Evolutionary conservation across 208 protist species (phyloP).

Genomic region (Naegleria lovaniensis): DNA sequence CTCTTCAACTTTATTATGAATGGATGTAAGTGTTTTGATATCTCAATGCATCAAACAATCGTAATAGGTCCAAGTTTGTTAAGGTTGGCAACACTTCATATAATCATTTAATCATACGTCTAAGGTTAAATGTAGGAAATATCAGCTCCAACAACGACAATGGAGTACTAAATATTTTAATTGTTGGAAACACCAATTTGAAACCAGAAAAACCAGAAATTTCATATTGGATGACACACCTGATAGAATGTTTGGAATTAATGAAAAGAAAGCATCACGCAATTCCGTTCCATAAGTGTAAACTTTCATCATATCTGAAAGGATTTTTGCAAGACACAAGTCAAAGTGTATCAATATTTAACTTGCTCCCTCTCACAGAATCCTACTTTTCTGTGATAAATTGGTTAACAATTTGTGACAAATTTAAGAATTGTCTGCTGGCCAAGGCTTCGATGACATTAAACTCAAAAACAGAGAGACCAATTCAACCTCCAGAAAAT

Average conservation of each 20-base stretch:
- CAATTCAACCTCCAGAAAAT: not conserved
- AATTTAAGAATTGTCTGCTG: not conserved
- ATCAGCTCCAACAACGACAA: no score
- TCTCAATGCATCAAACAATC: no score
- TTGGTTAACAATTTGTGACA: not conserved
- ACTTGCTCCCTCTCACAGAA: not conserved
- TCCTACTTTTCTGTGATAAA: not conserved
- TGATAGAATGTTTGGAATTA: no score
- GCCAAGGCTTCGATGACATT: no score
- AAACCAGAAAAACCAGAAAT: no score
- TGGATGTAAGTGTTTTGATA: no score
- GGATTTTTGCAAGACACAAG: not conserved
- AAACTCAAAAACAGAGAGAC: no score
- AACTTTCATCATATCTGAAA: not conserved
- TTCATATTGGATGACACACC: no score
- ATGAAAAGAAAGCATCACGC: no score
- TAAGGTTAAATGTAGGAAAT: not conserved
- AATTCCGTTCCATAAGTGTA: not conserved
- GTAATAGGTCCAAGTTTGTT: not conserved
- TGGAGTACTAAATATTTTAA: no score
- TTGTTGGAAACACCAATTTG: no score
- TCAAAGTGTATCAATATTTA: not conserved
- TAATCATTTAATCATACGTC: not conserved
- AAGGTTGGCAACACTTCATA: not conserved
- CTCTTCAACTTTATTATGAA: not conserved